Conservation (phyloP, 2,329 filamentous ascomycete genomes). For the Colletotrichum australisinense region DNA sequence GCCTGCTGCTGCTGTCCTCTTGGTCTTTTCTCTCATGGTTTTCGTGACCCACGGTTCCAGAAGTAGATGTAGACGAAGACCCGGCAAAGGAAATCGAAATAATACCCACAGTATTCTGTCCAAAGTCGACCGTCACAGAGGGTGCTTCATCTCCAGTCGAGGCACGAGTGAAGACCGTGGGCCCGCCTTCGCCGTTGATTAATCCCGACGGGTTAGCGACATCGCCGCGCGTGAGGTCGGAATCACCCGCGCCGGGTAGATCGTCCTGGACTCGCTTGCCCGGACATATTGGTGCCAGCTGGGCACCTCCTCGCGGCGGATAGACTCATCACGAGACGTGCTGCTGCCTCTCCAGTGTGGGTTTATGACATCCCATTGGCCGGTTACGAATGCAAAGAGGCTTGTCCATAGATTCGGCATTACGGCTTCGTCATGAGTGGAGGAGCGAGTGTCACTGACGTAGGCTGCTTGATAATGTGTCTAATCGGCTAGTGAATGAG, state of each 20-base stretch:
- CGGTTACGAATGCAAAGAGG: slow-evolving; percentile 12
- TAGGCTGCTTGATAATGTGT: background rate
- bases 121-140: slow-evolving; percentile 60
- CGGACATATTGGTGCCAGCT: slow-evolving; percentile 55
- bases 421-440: background rate
- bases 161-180: slow-evolving; percentile 47
- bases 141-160: slow-evolving; percentile 41
- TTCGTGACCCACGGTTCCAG: background rate
- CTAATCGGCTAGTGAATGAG: background rate
- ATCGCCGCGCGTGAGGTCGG: slow-evolving; percentile 47
- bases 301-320: slow-evolving; percentile 18
- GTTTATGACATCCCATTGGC: slow-evolving; percentile 7
- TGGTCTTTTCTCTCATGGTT: background rate
- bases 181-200: slow-evolving; percentile 38
- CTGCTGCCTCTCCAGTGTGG: background rate
- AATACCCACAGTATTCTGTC: slow-evolving; percentile 58
- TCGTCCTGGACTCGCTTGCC: slow-evolving; percentile 45
- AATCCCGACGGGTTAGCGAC: slow-evolving; percentile 52
- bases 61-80: slow-evolving; percentile 43
- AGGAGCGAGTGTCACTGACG: background rate
- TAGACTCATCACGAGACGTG: background rate
- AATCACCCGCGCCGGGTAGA: slow-evolving; percentile 48
- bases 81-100: slow-evolving; percentile 56
- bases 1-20: slow-evolving; percentile 39
- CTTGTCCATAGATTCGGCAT: slow-evolving; percentile 8